Evolutionary conservation across 2,329 filamentous ascomycete species (phyloP), one percentile per base, ranked within the genome.

Genomic region (Chaetothyriales sp.): DNA sequence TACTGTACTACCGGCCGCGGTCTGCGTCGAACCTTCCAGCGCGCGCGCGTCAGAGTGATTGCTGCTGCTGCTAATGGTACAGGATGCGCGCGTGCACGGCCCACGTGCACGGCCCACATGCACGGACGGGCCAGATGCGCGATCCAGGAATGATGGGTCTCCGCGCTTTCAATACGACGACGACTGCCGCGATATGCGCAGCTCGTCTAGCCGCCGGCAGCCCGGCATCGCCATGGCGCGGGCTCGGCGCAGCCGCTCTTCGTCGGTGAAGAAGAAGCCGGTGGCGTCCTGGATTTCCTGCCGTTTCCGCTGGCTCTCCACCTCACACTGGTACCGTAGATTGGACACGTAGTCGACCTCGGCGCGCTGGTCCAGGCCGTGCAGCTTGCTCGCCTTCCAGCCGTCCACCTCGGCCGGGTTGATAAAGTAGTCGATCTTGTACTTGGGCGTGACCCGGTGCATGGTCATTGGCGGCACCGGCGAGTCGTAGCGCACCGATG

Each of bases 241-340:
- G 28, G 89, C 89, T 53, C 80, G 68, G 55, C 82, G 78, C 80
- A 94, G 80, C 73, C 88, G 89, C 56, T 83, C 82, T 49, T 81
- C 75, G 62, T 95, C 88, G 51, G 82, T 80, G 66, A 81, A 89
- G 64, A 95, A 88, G 85, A 89, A 95, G 2, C 89, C 89, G 61
- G 85, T 81, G 0, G 89, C 89, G 47, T 86, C 83, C 57, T 94
- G 81, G 56, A 82, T 73, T 67, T 89, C 73, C 57, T 81, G 75
- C 63, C 81, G 77, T 67, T 83, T 77, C 49, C 77, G 72, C 47
- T 77, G 70, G 56, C 79, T 71, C 70, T 98, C 89, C 51, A 73
- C 73, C 56, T 90, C 83, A 69, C 92, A 98, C 63, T 83, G 76
- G 52, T 75, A 73, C 47, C 77, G 78, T 49, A 95, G 68, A 37